phyloP scores from a whole-genome alignment of 2,329 filamentous ascomycete genomes.

The Penicillium sp. region DNA sequence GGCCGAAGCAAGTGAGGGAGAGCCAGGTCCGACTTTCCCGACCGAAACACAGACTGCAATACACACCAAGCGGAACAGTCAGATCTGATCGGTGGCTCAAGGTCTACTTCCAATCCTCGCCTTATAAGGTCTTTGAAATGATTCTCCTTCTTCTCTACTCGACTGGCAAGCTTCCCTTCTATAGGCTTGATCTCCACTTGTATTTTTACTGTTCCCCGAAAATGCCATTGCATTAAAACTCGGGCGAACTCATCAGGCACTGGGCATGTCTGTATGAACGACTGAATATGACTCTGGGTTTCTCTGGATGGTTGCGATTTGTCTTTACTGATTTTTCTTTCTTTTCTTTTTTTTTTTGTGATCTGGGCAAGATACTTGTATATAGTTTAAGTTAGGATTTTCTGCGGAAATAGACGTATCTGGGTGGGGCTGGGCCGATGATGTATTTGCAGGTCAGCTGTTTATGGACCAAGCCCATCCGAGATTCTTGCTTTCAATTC shows the following conservation, averaged over 20 bases:
- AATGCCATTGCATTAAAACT: slow-evolving; percentile 19
- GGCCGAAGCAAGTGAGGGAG: slow-evolving; percentile 68
- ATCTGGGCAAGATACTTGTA: slow-evolving; percentile 22
- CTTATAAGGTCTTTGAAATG: slow-evolving; percentile 27
- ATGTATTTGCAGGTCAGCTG: slow-evolving; percentile 28
- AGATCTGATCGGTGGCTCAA: slow-evolving; percentile 18
- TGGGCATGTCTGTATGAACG: slow-evolving; percentile 27
- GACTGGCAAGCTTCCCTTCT: slow-evolving; percentile 2
- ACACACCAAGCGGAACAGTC: slow-evolving; percentile 34
- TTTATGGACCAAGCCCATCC: slow-evolving; percentile 17
- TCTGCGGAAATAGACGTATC: slow-evolving; percentile 5
- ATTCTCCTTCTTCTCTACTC: slow-evolving; percentile 15
- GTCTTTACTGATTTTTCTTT: slow-evolving; percentile 10
- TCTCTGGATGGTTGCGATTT: slow-evolving; percentile 19
- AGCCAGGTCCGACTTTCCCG: slow-evolving; percentile 37
- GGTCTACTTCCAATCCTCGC: slow-evolving; percentile 11
- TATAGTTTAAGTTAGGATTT: slow-evolving; percentile 19
- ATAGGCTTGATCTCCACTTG: slow-evolving; percentile 14
- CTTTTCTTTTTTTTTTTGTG: slow-evolving; percentile 13
- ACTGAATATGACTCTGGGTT: slow-evolving; percentile 30
- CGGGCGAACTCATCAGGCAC: slow-evolving; percentile 22
- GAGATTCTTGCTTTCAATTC: slow-evolving; percentile 6
- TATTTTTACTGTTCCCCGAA: slow-evolving; percentile 28
- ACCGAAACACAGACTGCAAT: slow-evolving; percentile 27
- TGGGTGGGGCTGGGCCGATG: slow-evolving; percentile 24